Evolutionary conservation across 495 filamentous ascomycete species (phyloP).

Genomic region (Entonaema liquescens): DNA sequence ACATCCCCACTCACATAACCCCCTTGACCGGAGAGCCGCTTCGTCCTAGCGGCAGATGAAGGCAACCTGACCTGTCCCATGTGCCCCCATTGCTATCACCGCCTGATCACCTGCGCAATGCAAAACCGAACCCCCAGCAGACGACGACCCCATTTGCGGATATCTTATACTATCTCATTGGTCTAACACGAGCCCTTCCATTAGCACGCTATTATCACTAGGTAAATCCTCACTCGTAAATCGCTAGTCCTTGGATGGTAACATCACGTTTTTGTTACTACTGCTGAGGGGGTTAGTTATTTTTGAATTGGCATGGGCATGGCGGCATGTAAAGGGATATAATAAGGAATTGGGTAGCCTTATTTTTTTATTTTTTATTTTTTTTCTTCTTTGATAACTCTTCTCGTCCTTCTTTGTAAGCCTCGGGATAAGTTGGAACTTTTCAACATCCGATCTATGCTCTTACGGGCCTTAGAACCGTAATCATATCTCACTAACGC

Average conservation of each 20-base stretch:
- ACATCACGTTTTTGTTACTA: constrained; percentile 8
- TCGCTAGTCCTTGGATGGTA: constrained; percentile 14
- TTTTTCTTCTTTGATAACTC: too few species aligned
- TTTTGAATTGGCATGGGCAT: background rate
- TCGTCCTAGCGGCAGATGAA: constrained; percentile 19
- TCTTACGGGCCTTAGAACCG: background rate
- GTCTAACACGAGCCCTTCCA: constrained; percentile 4
- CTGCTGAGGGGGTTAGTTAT: background rate
- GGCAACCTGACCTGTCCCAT: constrained; percentile 28
- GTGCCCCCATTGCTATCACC: constrained; percentile 29
- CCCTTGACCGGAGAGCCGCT: constrained; percentile 27
- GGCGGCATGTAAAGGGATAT: background rate
- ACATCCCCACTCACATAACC: constrained; percentile 7
- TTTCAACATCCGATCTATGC: background rate
- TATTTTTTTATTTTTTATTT: too few species aligned
- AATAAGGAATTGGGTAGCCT: background rate
- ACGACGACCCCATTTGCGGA: constrained; percentile 20
- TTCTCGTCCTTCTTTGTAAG: background rate
- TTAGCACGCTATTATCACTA: constrained; percentile 32
- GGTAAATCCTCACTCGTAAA: background rate
- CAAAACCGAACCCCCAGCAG: constrained; percentile 17
- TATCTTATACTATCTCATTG: constrained; percentile 24
- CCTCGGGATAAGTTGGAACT: background rate
- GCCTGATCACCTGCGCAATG: constrained; percentile 30
- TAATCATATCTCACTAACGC: background rate